phyloP scores from a whole-genome alignment of 192 early-diverging fungal genomes.

The Entrophospora sp. region DNA sequence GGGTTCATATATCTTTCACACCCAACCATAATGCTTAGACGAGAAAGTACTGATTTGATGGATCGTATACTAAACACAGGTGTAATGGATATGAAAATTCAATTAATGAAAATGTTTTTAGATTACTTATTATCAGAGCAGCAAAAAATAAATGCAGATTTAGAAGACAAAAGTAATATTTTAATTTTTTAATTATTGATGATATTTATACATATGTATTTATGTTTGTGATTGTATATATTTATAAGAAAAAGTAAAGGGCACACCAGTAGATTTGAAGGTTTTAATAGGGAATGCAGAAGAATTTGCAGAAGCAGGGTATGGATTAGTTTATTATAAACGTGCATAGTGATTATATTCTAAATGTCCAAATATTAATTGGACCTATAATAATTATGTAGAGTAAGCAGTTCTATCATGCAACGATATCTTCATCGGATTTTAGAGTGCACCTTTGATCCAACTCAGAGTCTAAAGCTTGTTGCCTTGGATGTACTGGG shows the following conservation, averaged over 20 bases:
- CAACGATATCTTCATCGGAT: conserved; percentile 76
- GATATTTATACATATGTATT: background rate
- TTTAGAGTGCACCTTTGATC: conserved; percentile 58
- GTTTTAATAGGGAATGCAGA: conserved; percentile 75
- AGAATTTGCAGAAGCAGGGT: conserved; percentile 73
- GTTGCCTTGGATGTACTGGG: conserved; percentile 73
- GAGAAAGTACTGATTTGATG: conserved; percentile 53
- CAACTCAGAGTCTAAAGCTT: conserved; percentile 46
- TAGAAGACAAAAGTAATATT: conserved; percentile 33
- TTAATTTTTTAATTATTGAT: conserved; percentile 18
- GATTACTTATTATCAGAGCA: conserved; percentile 65
- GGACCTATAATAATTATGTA: conserved; percentile 7
- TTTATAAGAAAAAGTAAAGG: conserved; percentile 22
- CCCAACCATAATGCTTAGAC: conserved; percentile 56
- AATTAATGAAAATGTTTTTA: conserved; percentile 61
- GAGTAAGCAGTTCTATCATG: conserved; percentile 84
- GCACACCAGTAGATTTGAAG: conserved; percentile 55
- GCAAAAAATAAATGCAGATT: conserved; percentile 35
- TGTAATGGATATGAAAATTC: conserved; percentile 45
- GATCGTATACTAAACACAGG: conserved; percentile 48
- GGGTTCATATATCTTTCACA: conserved; percentile 64
- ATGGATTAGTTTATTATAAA: background rate
- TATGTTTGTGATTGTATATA: background rate
- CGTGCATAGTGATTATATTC: background rate
- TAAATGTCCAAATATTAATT: background rate